These are phyloP conservation scores for Fusarium sarcochroum DNA, from an alignment of 2,329 filamentous ascomycete genomes.

Conservation along the genomic window DNA sequence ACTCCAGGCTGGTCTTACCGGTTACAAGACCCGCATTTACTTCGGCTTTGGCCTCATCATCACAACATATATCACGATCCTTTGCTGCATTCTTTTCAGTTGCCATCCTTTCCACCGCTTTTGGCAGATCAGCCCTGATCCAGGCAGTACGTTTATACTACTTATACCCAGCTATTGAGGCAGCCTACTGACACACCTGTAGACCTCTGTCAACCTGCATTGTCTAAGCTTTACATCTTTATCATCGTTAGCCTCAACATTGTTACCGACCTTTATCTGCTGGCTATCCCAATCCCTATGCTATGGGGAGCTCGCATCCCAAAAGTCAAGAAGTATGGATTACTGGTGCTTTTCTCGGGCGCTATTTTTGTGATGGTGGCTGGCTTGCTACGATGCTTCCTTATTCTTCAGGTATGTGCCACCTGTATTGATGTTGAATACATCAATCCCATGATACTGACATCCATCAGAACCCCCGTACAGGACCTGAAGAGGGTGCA, in stretches of 20 bases:
- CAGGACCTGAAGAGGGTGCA: slow-evolving; percentile 53
- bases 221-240: slow-evolving; percentile 58
- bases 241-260: slow-evolving; percentile 56
- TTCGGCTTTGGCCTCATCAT: slow-evolving; percentile 54
- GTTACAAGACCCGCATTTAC: slow-evolving; percentile 47
- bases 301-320: slow-evolving; percentile 66
- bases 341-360: slow-evolving; percentile 64
- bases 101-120: slow-evolving; percentile 55
- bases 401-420: slow-evolving; percentile 53
- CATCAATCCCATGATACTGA: neutral
- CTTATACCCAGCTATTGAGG: fast-evolving
- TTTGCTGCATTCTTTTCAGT: slow-evolving; percentile 53
- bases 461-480: slow-evolving; percentile 51
- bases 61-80: slow-evolving; percentile 52
- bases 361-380: slow-evolving; percentile 58
- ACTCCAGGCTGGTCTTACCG: slow-evolving; percentile 38
- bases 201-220: slow-evolving; percentile 58
- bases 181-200: slow-evolving; percentile 41
- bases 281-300: slow-evolving; percentile 62
- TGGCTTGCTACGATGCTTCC: slow-evolving; percentile 54
- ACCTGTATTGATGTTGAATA: neutral
- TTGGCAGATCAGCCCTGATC: slow-evolving; percentile 61
- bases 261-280: slow-evolving; percentile 57
- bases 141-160: slow-evolving; percentile 53
- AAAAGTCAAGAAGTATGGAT: slow-evolving; percentile 64